These are phyloP conservation scores for Leucocoprinus birnbaumii DNA, from an alignment of 768 basidiomycete species.

Conservation along the genomic window DNA sequence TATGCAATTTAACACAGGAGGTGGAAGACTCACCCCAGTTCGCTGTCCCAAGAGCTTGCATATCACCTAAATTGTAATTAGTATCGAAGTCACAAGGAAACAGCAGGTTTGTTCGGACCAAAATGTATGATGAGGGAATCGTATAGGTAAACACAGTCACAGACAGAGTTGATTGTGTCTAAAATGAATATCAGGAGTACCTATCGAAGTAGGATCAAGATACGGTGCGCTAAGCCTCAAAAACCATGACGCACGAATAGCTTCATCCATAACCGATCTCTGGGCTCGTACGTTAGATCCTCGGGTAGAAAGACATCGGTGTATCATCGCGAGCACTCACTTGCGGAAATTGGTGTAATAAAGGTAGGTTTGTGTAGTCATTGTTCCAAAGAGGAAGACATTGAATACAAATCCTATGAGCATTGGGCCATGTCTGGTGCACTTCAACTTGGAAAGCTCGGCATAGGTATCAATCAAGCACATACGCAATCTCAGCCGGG, in stretches of 20 bases:
- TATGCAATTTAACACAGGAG: not conserved
- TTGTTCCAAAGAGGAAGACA: conserved; percentile 46
- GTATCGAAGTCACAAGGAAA: not conserved
- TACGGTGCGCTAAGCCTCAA: too few relatives aligned
- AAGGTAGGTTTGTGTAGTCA: conserved; percentile 45
- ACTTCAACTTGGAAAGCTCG: not conserved
- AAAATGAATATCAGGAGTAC: conserved; percentile 41
- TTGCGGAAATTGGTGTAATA: conserved; percentile 37
- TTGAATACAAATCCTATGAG: conserved; percentile 48
- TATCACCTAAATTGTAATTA: conserved; percentile 14
- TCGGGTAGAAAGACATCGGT: not conserved
- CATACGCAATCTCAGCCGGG: conserved; percentile 34
- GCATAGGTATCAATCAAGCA: not conserved
- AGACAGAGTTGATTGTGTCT: conserved; percentile 45
- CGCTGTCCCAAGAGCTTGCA: conserved; percentile 15
- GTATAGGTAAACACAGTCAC: conserved; percentile 44
- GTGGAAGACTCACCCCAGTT: conserved; percentile 21
- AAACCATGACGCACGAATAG: conserved; percentile 31
- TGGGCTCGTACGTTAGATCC: conserved; percentile 14
- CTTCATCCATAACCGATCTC: conserved; percentile 48
- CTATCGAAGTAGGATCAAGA: conserved; percentile 20
- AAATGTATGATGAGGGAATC: conserved; percentile 43
- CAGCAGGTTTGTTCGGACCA: conserved; percentile 23
- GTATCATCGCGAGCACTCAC: conserved; percentile 19
- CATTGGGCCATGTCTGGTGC: conserved; percentile 45